A percentile compares a stretch with the other conserved stretches of the same genome.
phyloP scores from a whole-genome alignment of 2,329 filamentous ascomycete species.

The Phialophora tarda region DNA sequence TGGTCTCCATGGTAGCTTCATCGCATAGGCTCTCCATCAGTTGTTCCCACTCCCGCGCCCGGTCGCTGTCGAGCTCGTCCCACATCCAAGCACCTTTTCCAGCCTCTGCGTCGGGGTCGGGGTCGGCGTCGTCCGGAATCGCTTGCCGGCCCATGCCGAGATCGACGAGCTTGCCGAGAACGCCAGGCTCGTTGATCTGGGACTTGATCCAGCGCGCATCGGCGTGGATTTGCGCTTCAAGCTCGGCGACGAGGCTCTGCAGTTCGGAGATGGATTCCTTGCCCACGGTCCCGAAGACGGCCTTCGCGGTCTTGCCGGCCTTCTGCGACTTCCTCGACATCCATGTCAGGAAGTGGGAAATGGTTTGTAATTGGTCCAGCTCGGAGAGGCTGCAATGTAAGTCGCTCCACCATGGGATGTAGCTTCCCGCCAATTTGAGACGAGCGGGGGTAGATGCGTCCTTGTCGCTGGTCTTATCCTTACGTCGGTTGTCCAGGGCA shows the following conservation, averaged over 20 bases:
- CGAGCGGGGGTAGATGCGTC: background rate
- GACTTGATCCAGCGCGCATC: slow-evolving; percentile 48
- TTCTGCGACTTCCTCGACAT: slow-evolving; percentile 23
- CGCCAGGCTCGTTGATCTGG: slow-evolving; percentile 48
- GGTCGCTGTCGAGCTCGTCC: background rate
- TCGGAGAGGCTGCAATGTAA: slow-evolving; percentile 48
- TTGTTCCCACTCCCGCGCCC: slow-evolving; percentile 14
- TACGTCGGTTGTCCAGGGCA: slow-evolving; percentile 10
- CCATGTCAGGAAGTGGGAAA: slow-evolving; percentile 44
- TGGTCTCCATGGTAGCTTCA: slow-evolving; percentile 48
- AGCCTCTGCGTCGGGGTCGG: background rate
- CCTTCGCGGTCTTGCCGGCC: slow-evolving; percentile 22
- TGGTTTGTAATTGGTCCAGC: slow-evolving; percentile 50
- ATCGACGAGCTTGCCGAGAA: slow-evolving; percentile 51
- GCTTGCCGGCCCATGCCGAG: slow-evolving; percentile 43
- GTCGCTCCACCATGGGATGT: slow-evolving; percentile 49
- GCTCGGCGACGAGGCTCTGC: slow-evolving; percentile 21
- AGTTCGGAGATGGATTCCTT: slow-evolving; percentile 20
- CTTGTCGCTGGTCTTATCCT: background rate
- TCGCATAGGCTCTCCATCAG: slow-evolving; percentile 48
- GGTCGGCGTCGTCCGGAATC: background rate
- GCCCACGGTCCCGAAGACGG: background rate
- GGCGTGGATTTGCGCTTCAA: slow-evolving; percentile 44
- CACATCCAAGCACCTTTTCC: slow-evolving; percentile 4
- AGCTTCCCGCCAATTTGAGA: slow-evolving; percentile 28